A percentile compares a stretch with the other conserved stretches of the same genome.
phyloP scores from a whole-genome alignment of 1,284 basidiomycete species.

The Takashimella tepidaria region DNA sequence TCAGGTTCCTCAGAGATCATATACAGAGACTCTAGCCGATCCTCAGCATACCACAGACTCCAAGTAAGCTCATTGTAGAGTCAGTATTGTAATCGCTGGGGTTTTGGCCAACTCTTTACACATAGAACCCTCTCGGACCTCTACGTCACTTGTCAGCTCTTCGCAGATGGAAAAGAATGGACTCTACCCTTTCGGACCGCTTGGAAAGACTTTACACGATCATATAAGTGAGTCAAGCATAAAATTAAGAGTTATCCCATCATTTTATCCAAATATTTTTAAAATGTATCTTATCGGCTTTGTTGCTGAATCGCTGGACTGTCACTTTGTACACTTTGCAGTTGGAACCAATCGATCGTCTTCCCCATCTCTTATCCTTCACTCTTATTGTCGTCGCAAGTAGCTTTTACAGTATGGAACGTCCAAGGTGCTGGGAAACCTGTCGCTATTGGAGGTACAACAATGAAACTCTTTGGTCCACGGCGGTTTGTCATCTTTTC shows the following conservation, averaged over 20 bases:
- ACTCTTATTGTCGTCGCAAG: conserved; percentile 76
- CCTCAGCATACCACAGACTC: conserved; percentile 57
- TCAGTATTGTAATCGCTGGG: conserved; percentile 63
- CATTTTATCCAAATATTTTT: too few relatives aligned
- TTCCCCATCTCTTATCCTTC: conserved; percentile 88
- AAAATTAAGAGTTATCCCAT: too few relatives aligned
- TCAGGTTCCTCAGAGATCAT: conserved; percentile 58
- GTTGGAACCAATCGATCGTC: conserved; percentile 93
- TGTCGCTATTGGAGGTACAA: conserved; percentile 79
- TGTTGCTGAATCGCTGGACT: conserved; percentile 3
- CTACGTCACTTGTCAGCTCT: conserved; percentile 83
- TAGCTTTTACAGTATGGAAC: conserved; percentile 94
- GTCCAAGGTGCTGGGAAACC: conserved; percentile 72
- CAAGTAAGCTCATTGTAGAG: conserved; percentile 57
- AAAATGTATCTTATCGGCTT: too few relatives aligned
- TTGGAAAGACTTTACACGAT: conserved; percentile 83
- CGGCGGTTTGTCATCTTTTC: conserved; percentile 60
- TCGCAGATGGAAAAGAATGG: conserved; percentile 86
- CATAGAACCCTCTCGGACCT: conserved; percentile 76
- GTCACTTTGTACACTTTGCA: conserved; percentile 45
- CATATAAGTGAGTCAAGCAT: conserved; percentile 64
- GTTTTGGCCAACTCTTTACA: conserved; percentile 1
- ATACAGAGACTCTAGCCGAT: conserved; percentile 69
- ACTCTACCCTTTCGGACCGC: conserved; percentile 85
- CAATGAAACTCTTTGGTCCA: conserved; percentile 82